Evolutionary conservation across 495 filamentous ascomycete genomes (phyloP), one percentile per base, ranked within the genome.

Genomic region (Aspergillus avenaceus): DNA sequence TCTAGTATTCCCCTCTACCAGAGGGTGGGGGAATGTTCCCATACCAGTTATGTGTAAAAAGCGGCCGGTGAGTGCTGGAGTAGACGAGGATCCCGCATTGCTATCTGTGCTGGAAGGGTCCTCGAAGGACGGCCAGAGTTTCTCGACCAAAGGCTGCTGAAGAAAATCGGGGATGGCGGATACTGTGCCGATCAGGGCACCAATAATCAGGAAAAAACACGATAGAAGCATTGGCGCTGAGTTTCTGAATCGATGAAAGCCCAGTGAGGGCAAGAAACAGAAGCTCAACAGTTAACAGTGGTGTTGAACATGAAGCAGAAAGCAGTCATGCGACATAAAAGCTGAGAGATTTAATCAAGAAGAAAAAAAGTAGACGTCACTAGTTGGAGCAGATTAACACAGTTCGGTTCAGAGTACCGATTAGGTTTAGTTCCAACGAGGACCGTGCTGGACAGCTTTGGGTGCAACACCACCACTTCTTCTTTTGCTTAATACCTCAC

Each of bases 1-100:
- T 42, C 27, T 19, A 8, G 16, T 24, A 19, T 51, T 7, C 21
- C 29, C 27, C 22, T 32, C 13, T 18, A n/a, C 29, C n/a, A 16
- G 51, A n/a, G 38, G 49, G 7, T 11, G 27, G 8, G 47, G 19
- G 8, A 12, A 11, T 7, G 41, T 21, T 47, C 38, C 52, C 74
- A 36, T 75, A 95, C 93, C 92, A 65, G 93, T 96, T 44, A 98
- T 89, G 68, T 98, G 93, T 54, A 98, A 74, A 70, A 98, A 98
- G 58, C 84, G 80, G 56, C 93, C 93, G 7, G 59, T 61, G 14
- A 70, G 58, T 12, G 41, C 54, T 16, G 60, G 49, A 21, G 16
- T 5, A 8, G 34, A 21, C 8, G 52, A 50, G 31, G 49, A 22
- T 21, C 45, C 23, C 8, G 5, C 16, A 6, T 4, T 14, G 2